Evolutionary conservation across 2,329 filamentous ascomycete genomes (phyloP).

Genomic region (Decorospora gaudefroyi): DNA sequence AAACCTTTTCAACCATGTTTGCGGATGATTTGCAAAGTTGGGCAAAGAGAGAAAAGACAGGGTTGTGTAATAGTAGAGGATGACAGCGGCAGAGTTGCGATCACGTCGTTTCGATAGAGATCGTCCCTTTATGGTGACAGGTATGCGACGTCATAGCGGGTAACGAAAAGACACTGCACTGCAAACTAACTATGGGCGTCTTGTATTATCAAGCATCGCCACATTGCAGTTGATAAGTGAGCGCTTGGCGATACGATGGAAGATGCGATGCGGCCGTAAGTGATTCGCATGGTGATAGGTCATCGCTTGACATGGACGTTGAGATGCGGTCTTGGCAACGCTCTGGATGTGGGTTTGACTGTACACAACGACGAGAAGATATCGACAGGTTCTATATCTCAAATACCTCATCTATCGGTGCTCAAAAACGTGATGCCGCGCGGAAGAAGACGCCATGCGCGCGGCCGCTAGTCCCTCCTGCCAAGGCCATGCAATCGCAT

Average conservation of each 20-base stretch:
- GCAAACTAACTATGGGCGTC: slow-evolving; percentile 3
- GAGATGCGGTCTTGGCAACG: background rate
- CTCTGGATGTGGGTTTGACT: background rate
- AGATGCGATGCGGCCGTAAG: slow-evolving; percentile 2
- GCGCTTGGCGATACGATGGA: slow-evolving; percentile 8
- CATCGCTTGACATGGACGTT: background rate
- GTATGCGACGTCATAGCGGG: slow-evolving; percentile 40
- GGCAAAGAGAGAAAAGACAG: background rate
- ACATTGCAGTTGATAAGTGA: slow-evolving; percentile 4
- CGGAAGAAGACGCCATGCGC: slow-evolving; percentile 1
- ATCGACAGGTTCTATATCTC: background rate
- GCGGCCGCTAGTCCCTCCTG: slow-evolving; percentile 17
- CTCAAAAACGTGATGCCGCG: slow-evolving; percentile 1
- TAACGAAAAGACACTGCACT: slow-evolving; percentile 15
- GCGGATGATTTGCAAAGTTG: background rate
- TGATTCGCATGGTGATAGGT: background rate
- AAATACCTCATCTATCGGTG: slow-evolving; percentile 1
- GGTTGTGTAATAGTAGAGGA: background rate
- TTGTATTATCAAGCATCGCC: slow-evolving; percentile 20
- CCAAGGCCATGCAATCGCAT: slow-evolving; percentile 22
- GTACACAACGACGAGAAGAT: background rate
- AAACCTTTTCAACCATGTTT: slow-evolving; percentile 56
- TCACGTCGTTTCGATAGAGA: slow-evolving; percentile 7
- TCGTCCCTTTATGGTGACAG: slow-evolving; percentile 29
- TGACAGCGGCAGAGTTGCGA: slow-evolving; percentile 2